Percentiles rank a stretch among this genome's conserved stretches.
Conservation (phyloP, 805 yeast genomes). For the Brettanomyces naardenensis region DNA sequence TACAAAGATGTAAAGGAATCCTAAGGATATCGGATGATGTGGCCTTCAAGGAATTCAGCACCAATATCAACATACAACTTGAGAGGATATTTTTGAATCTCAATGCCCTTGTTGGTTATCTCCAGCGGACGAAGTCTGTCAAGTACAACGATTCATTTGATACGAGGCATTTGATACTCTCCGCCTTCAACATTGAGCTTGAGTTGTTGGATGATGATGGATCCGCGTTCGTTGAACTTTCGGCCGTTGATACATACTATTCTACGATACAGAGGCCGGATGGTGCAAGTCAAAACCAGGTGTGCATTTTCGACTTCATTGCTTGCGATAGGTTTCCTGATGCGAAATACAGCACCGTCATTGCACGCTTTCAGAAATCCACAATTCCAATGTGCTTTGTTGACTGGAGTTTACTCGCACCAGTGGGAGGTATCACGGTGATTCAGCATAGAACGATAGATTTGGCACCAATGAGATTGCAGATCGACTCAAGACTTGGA, state of each 20-base stretch:
- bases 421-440: constrained; percentile 59
- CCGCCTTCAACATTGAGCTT: constrained; percentile 63
- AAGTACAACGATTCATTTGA: constrained; percentile 28
- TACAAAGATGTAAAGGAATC: constrained; percentile 16
- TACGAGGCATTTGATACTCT: constrained; percentile 45
- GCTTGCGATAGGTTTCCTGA: constrained; percentile 58
- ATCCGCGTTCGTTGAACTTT: constrained; percentile 65
- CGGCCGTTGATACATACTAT: constrained; percentile 55
- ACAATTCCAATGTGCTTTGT: constrained; percentile 29
- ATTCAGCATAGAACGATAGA: constrained; percentile 41
- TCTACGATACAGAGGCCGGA: constrained; percentile 55
- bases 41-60: constrained; percentile 4
- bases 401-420: constrained; percentile 48
- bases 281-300: constrained; percentile 59
- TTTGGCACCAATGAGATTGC: constrained; percentile 47
- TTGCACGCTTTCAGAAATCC: constrained; percentile 30
- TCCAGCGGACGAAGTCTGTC: constrained; percentile 22
- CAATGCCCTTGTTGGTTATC: constrained; percentile 19
- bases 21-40: constrained; percentile 9
- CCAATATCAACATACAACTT: constrained; percentile 19
- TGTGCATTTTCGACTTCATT: constrained; percentile 59
- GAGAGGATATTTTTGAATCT: constrained; percentile 20
- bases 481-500: constrained; percentile 49
- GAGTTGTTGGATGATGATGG: constrained; percentile 58
- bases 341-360: constrained; percentile 61